These are phyloP conservation scores for Tylopilus subfusipes DNA, from an alignment of 768 basidiomycete genomes.

Conservation along the genomic window DNA sequence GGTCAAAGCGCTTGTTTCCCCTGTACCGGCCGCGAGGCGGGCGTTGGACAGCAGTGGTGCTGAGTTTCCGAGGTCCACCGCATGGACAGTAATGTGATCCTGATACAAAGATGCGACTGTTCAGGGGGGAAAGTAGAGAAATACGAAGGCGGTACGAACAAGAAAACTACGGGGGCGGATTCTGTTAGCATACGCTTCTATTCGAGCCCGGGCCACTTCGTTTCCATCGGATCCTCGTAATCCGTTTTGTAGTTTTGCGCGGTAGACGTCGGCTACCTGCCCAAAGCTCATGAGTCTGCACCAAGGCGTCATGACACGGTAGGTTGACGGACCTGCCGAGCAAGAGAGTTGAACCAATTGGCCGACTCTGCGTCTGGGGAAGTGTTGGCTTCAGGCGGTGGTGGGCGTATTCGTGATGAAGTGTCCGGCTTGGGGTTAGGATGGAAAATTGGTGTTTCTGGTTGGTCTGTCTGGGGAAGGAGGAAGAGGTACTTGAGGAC, in stretches of 20 bases:
- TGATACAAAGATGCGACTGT: constrained; percentile 28
- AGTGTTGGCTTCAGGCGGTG: constrained; percentile 5
- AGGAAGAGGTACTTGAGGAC: constrained; percentile 96
- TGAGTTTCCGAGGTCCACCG: constrained; percentile 75
- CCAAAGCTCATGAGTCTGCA: not conserved
- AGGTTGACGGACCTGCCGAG: constrained; percentile 62
- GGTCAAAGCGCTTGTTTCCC: constrained; percentile 19
- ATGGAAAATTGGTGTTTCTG: constrained; percentile 57
- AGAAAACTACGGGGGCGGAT: constrained; percentile 68
- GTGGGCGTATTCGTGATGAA: constrained; percentile 37
- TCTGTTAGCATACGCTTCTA: constrained; percentile 80
- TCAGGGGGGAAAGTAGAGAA: not conserved
- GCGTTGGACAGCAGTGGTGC: constrained; percentile 79
- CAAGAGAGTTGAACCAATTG: constrained; percentile 87
- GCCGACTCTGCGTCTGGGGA: constrained; percentile 57
- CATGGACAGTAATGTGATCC: constrained; percentile 86
- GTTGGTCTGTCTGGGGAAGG: constrained; percentile 62
- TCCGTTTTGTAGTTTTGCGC: constrained; percentile 72
- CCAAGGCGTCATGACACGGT: not conserved
- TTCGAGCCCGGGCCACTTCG: constrained; percentile 72
- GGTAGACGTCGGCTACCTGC: constrained; percentile 70
- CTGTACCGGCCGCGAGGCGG: constrained; percentile 35
- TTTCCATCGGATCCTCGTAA: constrained; percentile 71
- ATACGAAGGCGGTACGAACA: constrained; percentile 38
- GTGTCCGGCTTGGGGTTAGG: constrained; percentile 51